phyloP scores from a whole-genome alignment of 2,329 filamentous ascomycete species.

The Aspergillus japonicus region DNA sequence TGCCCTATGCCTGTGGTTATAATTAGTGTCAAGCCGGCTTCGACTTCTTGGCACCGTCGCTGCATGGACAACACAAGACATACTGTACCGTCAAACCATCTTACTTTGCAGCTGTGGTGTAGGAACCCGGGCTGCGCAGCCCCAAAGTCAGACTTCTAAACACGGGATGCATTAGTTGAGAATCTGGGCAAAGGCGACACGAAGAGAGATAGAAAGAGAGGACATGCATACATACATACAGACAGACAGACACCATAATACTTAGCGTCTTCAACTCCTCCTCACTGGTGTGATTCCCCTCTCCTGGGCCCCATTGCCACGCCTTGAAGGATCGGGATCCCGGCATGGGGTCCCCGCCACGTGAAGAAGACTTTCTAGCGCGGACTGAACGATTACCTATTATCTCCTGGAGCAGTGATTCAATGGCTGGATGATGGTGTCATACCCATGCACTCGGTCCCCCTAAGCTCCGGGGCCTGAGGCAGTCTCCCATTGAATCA shows the following conservation, averaged over 20 bases:
- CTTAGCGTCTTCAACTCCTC: too few species aligned
- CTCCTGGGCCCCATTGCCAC: not conserved
- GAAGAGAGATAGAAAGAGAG: not conserved
- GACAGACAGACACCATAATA: too few species aligned
- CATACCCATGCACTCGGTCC: conserved; percentile 1
- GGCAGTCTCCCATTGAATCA: not conserved
- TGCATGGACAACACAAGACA: not conserved
- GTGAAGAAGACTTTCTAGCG: conserved; percentile 2
- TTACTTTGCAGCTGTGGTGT: not conserved
- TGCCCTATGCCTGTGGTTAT: not conserved
- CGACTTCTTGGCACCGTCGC: not conserved
- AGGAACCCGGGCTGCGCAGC: not conserved
- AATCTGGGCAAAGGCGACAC: not conserved
- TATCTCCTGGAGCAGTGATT: not conserved
- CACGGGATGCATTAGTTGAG: not conserved
- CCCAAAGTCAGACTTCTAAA: not conserved
- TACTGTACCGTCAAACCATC: not conserved
- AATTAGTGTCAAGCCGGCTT: not conserved
- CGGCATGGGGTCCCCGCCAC: conserved; percentile 1
- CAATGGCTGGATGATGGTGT: not conserved
- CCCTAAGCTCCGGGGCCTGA: not conserved
- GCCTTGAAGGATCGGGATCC: conserved; percentile 4
- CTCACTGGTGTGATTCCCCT: not conserved
- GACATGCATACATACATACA: too few species aligned
- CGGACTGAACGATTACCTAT: not conserved